Base-by-base conservation (phyloP, 352 stramenopile species). In the Phytophthora parvispora region DNA sequence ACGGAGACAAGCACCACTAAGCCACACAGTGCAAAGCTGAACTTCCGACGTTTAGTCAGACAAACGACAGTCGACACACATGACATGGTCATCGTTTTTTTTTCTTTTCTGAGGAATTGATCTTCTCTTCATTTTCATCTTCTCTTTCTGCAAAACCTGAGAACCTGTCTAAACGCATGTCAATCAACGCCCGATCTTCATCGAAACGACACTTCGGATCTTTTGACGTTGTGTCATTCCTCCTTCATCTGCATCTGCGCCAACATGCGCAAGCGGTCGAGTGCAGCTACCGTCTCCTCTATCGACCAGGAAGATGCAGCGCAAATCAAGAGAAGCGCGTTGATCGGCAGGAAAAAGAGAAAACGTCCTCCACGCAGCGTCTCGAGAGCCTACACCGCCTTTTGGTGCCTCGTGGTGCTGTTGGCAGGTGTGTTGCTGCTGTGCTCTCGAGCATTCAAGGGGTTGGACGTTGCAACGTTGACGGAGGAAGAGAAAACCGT, bases 161-260 rank as follows among this genome's bases (percentile, higher is more conserved):
- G 6, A 28, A 31, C 22, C 45, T 29, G 10, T 32, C 6, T 20
- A 49, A 49, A 24, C 9, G 20, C 18, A 28, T 49, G 52, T 69
- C 53, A 56, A 45, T 45, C 36, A 45, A 29, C 38, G 64, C 22
- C 42, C 43, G 45, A 66, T 66, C 64, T 56, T 50, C 45, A 20
- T 15, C 31, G 64, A 72, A 72, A 49, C 53, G 64, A 67, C 64
- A 66, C 56, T 24, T 42, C 10, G 13, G 48, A 71, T 60, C 47
- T 45, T 45, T 45, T n/a, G 12, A n/a, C n/a, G n/a, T n/a, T 9
- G 9, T 52, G 45, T 22, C 43, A 50, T 59, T 29, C 16, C 13
- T 31, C 32, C 6, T n/a, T 24, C 42, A 9, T 18, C 32, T n/a
- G n/a, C 29, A 58, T 27, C 34, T 58, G 38, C 22, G 13, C 42